phyloP scores from a whole-genome alignment of 148 eudicot species.

The Diospyros kaki region DNA sequence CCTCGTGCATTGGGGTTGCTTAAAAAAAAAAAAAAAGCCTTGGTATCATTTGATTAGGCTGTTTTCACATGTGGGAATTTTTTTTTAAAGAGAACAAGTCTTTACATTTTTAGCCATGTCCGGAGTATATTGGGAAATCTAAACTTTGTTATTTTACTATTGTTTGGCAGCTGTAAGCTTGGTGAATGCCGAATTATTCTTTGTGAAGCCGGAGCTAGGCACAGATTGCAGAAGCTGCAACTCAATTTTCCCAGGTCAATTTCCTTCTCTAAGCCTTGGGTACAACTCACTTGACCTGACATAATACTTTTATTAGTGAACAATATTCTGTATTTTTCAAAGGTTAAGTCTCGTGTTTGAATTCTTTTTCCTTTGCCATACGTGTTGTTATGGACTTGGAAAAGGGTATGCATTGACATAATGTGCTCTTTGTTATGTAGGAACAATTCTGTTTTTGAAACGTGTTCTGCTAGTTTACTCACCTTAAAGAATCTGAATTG shows the following conservation, averaged over 20 bases:
- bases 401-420: neutral
- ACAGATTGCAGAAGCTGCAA: slow-evolving; percentile 89
- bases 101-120: neutral
- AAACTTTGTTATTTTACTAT: neutral
- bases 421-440: neutral
- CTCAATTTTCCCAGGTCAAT: slow-evolving; percentile 91
- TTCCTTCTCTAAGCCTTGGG: neutral
- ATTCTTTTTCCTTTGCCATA: neutral
- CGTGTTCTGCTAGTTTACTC: neutral
- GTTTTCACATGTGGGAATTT: too few relatives aligned
- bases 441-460: neutral
- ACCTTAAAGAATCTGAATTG: neutral
- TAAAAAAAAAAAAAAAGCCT: too few relatives aligned
- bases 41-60: too few relatives aligned
- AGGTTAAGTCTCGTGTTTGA: neutral
- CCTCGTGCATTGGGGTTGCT: too few relatives aligned
- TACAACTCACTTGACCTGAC: neutral
- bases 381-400: neutral
- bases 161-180: slow-evolving; percentile 75
- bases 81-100: too few relatives aligned
- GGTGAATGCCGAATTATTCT: slow-evolving; percentile 84
- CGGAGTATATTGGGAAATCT: neutral
- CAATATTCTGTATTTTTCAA: neutral
- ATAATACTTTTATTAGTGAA: neutral
- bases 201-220: slow-evolving; percentile 80